Conservation (phyloP, 2,329 filamentous ascomycete genomes). For the Ophiostoma sp. region DNA sequence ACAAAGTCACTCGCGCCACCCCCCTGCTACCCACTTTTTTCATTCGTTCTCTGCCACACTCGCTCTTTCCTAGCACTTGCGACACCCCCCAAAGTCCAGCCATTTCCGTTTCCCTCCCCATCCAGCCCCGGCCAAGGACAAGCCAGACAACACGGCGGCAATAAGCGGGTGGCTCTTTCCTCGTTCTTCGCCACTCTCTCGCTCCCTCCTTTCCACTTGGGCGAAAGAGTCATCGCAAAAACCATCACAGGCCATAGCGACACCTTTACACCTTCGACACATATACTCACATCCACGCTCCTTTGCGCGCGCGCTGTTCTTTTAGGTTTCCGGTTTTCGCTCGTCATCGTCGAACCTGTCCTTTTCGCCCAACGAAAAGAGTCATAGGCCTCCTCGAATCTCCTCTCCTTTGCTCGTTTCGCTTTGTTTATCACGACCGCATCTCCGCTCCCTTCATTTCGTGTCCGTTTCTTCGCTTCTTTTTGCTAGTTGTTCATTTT, state of each 20-base stretch:
- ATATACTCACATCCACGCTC: slow-evolving; percentile 31
- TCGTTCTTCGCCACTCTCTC: slow-evolving; percentile 16
- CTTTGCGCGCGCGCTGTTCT: slow-evolving; percentile 22
- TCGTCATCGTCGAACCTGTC: slow-evolving; percentile 19
- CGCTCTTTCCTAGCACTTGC: slow-evolving; percentile 4
- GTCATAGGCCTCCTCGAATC: slow-evolving; percentile 24
- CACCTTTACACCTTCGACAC: slow-evolving; percentile 10
- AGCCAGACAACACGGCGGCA: slow-evolving; percentile 25
- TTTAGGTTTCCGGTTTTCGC: slow-evolving; percentile 26
- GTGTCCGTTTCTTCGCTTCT: background rate
- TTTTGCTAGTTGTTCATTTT: slow-evolving; percentile 8
- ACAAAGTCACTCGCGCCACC: slow-evolving; percentile 20
- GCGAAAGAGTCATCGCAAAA: slow-evolving; percentile 31
- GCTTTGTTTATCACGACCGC: slow-evolving; percentile 22
- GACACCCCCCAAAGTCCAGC: slow-evolving; percentile 26
- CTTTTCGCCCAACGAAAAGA: slow-evolving; percentile 26
- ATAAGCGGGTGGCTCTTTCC: slow-evolving; percentile 26
- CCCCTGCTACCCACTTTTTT: slow-evolving; percentile 29
- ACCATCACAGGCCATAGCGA: slow-evolving; percentile 28
- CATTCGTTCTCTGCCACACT: slow-evolving; percentile 13
- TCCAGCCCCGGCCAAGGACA: slow-evolving; percentile 31
- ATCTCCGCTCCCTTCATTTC: slow-evolving; percentile 19
- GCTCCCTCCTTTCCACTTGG: slow-evolving; percentile 22
- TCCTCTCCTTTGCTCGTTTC: slow-evolving; percentile 19
- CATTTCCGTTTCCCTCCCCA: slow-evolving; percentile 24